Evolutionary conservation across 495 filamentous ascomycete species (phyloP).

Genomic region (Usnea hakonensis): DNA sequence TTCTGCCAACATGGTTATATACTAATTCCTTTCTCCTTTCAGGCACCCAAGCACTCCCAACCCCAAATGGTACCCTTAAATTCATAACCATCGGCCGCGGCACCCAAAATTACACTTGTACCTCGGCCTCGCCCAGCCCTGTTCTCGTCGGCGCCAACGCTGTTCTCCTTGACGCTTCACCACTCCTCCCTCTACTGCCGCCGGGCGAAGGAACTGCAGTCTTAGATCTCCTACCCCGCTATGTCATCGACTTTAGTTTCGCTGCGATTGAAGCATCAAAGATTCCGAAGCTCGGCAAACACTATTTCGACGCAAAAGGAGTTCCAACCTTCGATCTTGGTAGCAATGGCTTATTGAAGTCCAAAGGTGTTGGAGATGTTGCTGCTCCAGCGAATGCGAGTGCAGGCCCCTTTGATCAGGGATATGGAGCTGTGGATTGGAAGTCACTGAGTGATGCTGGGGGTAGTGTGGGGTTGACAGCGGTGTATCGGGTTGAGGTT

Average conservation of each 20-base stretch:
- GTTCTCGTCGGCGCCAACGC: conserved; percentile 54
- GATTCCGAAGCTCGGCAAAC: conserved; percentile 47
- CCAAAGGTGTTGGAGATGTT: conserved; percentile 40
- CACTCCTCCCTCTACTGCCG: conserved; percentile 37
- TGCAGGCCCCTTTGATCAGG: conserved; percentile 32
- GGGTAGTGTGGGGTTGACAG: conserved; percentile 39
- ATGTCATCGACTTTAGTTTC: conserved; percentile 28
- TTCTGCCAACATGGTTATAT: not conserved
- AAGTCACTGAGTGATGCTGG: conserved; percentile 46
- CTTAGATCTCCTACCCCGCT: conserved; percentile 32
- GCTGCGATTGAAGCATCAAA: conserved; percentile 29
- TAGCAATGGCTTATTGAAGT: conserved; percentile 32
- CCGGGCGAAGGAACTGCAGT: conserved; percentile 23
- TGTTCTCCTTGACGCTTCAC: conserved; percentile 54
- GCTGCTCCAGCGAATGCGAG: conserved; percentile 44
- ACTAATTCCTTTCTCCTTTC: not conserved
- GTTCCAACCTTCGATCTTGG: conserved; percentile 54
- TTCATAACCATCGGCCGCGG: conserved; percentile 62
- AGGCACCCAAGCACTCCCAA: conserved; percentile 33
- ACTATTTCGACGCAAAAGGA: conserved; percentile 51
- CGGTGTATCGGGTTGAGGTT: conserved; percentile 62
- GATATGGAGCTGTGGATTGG: conserved; percentile 55
- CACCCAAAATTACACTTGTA: conserved; percentile 72
- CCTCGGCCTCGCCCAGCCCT: conserved; percentile 28
- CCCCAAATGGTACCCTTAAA: conserved; percentile 46